Evolutionary conservation across 352 stramenopile genomes (phyloP).

Genomic region (Peronospora destructor): DNA sequence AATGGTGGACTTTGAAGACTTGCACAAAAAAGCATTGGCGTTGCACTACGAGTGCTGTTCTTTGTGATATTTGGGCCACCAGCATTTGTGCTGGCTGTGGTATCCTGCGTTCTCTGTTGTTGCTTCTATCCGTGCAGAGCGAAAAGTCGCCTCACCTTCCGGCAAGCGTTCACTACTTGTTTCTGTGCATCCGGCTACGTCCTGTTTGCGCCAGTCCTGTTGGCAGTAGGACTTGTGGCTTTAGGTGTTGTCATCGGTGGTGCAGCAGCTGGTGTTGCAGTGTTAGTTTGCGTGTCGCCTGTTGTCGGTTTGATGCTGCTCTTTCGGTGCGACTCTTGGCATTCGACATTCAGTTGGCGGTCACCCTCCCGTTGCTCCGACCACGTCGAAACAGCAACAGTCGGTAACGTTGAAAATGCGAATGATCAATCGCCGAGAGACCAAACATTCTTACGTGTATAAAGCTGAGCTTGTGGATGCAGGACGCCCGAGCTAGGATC

Average conservation of each 20-base stretch:
- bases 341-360: conserved; percentile 2
- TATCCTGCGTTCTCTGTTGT: conserved; percentile 50
- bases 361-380: conserved; percentile 13
- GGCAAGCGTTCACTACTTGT: conserved; percentile 55
- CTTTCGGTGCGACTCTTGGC: conserved; percentile 13
- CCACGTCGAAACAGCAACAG: conserved; percentile 13
- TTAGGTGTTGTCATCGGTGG: conserved; percentile 26
- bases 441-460: conserved; percentile 27
- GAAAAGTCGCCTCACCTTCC: conserved; percentile 34
- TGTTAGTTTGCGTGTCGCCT: conserved; percentile 27
- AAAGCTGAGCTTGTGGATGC: conserved; percentile 5
- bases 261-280: conserved; percentile 18
- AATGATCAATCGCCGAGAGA: conserved; percentile 27
- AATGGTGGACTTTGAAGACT: conserved; percentile 53
- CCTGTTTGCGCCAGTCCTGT: conserved; percentile 39
- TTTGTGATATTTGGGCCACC: conserved; percentile 62
- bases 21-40: conserved; percentile 31
- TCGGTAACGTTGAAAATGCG: conserved; percentile 24
- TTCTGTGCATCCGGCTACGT: conserved; percentile 55
- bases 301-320: conserved; percentile 26
- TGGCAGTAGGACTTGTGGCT: conserved; percentile 27
- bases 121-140: conserved; percentile 59
- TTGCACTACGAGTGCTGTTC: conserved; percentile 43
- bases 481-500: not conserved
- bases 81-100: conserved; percentile 48